Percentiles rank a stretch among this genome's conserved stretches.
Evolutionary conservation across 345 rosid species (phyloP).

Genomic region (Lepidium didymum): DNA sequence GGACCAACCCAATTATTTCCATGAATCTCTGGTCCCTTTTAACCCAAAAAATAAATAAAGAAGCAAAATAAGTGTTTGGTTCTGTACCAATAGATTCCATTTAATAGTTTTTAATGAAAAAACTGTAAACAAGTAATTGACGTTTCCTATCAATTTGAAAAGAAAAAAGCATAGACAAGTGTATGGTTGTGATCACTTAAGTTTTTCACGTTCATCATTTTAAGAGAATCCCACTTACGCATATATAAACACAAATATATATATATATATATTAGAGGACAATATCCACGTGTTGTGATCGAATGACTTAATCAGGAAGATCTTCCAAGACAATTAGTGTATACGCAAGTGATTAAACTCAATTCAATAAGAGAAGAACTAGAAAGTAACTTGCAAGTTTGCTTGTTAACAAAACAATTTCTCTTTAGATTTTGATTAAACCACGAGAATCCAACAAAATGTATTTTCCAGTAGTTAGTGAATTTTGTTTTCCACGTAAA

Average conservation of each 20-base stretch:
- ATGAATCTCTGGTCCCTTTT: background rate
- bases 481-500: too few species aligned
- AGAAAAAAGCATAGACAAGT: slow-evolving; percentile 15
- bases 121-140: slow-evolving; percentile 20
- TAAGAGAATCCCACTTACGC: background rate
- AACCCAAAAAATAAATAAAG: background rate
- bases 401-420: background rate
- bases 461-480: too few species aligned
- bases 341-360: background rate
- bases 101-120: background rate
- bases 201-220: background rate
- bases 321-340: background rate
- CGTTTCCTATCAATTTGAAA: slow-evolving; percentile 44
- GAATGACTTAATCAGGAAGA: background rate
- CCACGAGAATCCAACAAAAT: too few species aligned
- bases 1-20: slow-evolving; percentile 15
- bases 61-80: slow-evolving; percentile 18
- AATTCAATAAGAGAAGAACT: background rate
- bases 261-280: too few species aligned
- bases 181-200: slow-evolving; percentile 9
- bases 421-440: background rate
- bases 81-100: slow-evolving; percentile 21
- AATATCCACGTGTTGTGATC: background rate
- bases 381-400: background rate
- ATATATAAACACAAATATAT: background rate